Percentiles rank a stretch among this genome's conserved stretches.
Evolutionary conservation across 148 eudicot species (phyloP).

Genomic region (Chenopodium berlandieri): DNA sequence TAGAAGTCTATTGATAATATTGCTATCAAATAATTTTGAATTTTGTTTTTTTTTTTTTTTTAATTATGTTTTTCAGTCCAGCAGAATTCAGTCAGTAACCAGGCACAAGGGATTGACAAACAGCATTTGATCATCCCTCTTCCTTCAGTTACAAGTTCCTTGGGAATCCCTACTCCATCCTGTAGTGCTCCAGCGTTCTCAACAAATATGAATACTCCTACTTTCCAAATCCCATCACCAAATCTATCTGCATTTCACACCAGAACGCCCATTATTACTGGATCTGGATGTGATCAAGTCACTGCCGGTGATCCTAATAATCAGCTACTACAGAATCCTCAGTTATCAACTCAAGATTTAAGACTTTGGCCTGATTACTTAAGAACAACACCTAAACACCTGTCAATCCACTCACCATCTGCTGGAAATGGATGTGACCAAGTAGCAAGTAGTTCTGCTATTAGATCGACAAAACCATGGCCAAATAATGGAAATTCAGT

Average conservation of each 20-base stretch:
- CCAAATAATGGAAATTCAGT: neutral
- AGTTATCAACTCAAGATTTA: too few species aligned
- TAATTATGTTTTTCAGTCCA: conserved; percentile 15
- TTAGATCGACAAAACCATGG: neutral
- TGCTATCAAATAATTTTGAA: neutral
- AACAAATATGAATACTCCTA: conserved; percentile 1
- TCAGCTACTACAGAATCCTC: neutral
- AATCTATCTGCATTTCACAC: conserved; percentile 1
- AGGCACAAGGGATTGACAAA: conserved; percentile 17
- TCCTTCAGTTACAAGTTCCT: conserved; percentile 18
- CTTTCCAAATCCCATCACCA: conserved; percentile 6
- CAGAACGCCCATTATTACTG: neutral
- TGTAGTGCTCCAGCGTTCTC: conserved; percentile 8
- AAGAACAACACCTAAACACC: neutral
- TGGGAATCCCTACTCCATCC: neutral
- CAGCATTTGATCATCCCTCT: conserved; percentile 3
- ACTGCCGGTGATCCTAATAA: neutral
- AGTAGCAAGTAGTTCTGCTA: neutral
- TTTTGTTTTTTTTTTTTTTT: neutral
- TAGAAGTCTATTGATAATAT: neutral
- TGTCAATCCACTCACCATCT: neutral
- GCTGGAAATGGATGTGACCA: neutral
- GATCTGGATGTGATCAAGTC: neutral
- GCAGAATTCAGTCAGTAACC: conserved; percentile 1
- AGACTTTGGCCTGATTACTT: too few species aligned